Conservation (phyloP, 108 stramenopile genomes). For the Stephanodiscus triporus region DNA sequence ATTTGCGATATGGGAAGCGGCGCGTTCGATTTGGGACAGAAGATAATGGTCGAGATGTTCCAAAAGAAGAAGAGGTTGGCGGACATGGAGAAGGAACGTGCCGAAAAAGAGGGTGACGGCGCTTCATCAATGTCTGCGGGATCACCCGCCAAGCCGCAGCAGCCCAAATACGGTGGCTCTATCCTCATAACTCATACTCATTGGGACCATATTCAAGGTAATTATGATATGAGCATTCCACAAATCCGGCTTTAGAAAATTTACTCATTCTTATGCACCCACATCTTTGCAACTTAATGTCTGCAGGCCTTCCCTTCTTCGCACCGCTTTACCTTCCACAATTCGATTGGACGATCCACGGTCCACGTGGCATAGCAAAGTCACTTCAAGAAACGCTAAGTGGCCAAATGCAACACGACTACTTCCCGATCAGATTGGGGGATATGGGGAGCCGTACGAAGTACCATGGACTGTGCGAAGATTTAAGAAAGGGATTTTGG, state of each 20-base stretch:
- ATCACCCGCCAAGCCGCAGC: neutral
- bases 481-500: constrained; percentile 31
- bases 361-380: constrained; percentile 36
- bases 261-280: no score
- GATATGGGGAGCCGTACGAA: constrained; percentile 31
- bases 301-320: constrained; percentile 40
- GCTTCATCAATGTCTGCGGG: neutral
- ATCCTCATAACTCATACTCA: constrained; percentile 48
- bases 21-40: constrained; percentile 42
- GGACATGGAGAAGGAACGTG: constrained; percentile 1
- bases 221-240: neutral
- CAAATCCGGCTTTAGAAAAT: neutral
- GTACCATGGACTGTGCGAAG: constrained; percentile 37
- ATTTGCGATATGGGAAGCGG: constrained; percentile 43
- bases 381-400: constrained; percentile 34
- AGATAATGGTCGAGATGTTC: constrained; percentile 41
- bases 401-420: constrained; percentile 52
- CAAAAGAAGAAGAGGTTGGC: constrained; percentile 13
- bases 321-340: constrained; percentile 39
- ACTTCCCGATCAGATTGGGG: constrained; percentile 42
- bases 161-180: constrained; percentile 25
- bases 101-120: neutral
- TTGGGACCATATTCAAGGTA: constrained; percentile 51
- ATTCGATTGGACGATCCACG: constrained; percentile 47
- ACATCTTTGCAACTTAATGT: neutral